Base-by-base conservation (phyloP, 345 rosid species). In the Salix brachista region DNA sequence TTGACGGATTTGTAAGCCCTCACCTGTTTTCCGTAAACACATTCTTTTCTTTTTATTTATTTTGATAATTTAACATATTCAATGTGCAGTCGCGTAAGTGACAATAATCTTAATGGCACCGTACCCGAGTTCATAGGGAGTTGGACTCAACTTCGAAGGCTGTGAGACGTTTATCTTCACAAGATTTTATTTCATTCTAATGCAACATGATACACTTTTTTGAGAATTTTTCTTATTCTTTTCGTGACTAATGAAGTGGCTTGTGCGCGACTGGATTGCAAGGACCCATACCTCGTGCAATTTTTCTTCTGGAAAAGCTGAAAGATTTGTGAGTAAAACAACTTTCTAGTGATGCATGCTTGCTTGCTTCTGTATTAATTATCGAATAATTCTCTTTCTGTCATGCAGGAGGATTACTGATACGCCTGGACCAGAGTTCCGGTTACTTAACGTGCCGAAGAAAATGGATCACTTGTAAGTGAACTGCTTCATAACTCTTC, bases 1-100 rank as follows among this genome's bases (percentile, higher is more conserved):
- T 39, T 73, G 18, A n/a, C 8, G 42, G 28, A 73, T 19, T 16
- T 77, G 74, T 70, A 48, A 39, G 75, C 16, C 19, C 25, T 50
- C 2, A 5, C 6, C 39, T 39, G 10, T 21, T 25, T n/a, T 26
- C 14, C 26, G 10, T n/a, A 7, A 62, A 21, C 66, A 62, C 4
- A 8, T 11, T 9, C 12, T 8, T 25, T 56, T 18, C 17, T 56
- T 18, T 17, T 56, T 19, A 3, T 26, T 26, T 26, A 26, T 26
- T 26, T 32, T 32, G 3, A n/a, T 56, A 56, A 39, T 39, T 19
- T 16, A 21, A 3, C 21, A 17, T 54, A 28, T 46, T 4, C 42
- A 52, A 19, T 30, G n/a, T 79, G 82, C 82, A 79, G 82, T 42
- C 36, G 75, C 8, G 62, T 79, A n/a, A 74, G 42, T 50, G 73